Base-by-base conservation (phyloP, 345 rosid genomes). In the Populus euphratica region DNA sequence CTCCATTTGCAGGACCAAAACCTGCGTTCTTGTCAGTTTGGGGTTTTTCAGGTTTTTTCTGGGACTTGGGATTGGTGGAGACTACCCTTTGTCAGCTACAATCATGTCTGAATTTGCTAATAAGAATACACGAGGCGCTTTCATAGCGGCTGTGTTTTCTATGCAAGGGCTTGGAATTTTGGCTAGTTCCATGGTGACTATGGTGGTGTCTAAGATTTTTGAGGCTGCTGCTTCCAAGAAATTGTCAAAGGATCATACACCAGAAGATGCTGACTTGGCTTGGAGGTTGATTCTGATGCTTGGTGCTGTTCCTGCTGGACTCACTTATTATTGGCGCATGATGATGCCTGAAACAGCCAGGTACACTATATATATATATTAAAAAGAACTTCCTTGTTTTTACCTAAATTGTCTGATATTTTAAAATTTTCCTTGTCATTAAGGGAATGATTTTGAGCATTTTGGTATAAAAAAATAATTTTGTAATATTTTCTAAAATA, bases 321-420 rank as follows among this genome's bases (percentile, higher is more conserved):
- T 92, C 35, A 92, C 97, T 6, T 92, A 76, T 52, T 92, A 90
- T 43, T 92, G 93, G 93, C 88, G 97, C 25, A 90, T 92, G 94
- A 82, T 81, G 77, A 92, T 92, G 97, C 97, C 97, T 2, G 97
- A 92, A 89, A 89, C 97, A 25, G 94, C 97, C 63, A 87, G 94
- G 91, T 92, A 84, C 62, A 21, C 3, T 47, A 11, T 0, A 6
- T 6, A 20, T 20, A 20, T 54, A 4, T 54, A 0, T 2, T 8
- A 9, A 13, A 13, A 13, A 4, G 9, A 44, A 44, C 9, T 2
- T 44, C 20, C 54, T 49, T 49, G 17, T 49, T 49, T 49, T 23
- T 25, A 35, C 39, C 29, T 33, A 13, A 12, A 13, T 6, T 27
- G 21, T 23, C 47, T 39, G 2, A 39, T 39, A 39, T 39, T 39